Percentiles rank a stretch among this genome's conserved stretches.
These are phyloP conservation scores for Helianthus annuus DNA, from an alignment of 129 eudicot genomes.

Conservation along the genomic window DNA sequence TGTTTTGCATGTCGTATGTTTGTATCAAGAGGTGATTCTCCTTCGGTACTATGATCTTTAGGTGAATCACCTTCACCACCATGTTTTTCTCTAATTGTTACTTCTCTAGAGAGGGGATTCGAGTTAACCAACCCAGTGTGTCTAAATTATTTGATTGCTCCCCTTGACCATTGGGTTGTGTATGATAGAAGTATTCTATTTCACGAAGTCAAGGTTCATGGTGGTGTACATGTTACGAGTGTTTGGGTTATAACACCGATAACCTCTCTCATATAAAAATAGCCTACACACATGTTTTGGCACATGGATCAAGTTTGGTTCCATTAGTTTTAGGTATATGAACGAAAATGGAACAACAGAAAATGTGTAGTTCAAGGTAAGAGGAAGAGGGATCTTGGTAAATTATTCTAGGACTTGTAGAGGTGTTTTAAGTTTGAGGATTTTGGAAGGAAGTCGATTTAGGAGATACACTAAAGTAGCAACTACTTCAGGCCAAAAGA, in stretches of 20 bases:
- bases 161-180: neutral
- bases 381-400: neutral
- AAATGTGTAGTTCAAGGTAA: neutral
- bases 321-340: neutral
- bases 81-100: neutral
- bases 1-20: neutral
- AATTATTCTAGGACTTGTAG: neutral
- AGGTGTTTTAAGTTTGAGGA: neutral
- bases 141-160: neutral
- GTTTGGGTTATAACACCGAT: neutral
- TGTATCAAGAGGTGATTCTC: neutral
- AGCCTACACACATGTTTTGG: neutral
- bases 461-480: no score
- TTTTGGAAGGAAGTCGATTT: neutral
- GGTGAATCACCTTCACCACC: neutral
- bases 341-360: no score
- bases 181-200: no score
- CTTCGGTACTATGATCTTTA: neutral
- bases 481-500: no score
- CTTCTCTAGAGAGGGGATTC: neutral
- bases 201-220: neutral
- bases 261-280: neutral
- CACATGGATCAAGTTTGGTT: neutral
- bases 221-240: neutral
- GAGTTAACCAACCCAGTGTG: neutral